Evolutionary conservation across 2,329 filamentous ascomycete species (phyloP), one percentile per base, ranked within the genome.

Genomic region (Trichoderma harzianum): DNA sequence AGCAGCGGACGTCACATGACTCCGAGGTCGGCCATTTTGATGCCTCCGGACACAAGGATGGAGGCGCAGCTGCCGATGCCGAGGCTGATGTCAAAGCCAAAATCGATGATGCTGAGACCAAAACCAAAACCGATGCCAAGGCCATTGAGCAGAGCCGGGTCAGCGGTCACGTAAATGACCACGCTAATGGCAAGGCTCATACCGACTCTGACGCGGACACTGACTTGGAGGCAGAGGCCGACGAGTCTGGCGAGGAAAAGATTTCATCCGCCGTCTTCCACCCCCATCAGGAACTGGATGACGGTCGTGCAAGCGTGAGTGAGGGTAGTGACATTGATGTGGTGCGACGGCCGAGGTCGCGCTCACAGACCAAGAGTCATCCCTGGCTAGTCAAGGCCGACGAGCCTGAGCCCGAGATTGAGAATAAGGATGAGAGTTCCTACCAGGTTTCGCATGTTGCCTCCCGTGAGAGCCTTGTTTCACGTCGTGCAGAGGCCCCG

Each of bases 221-320:
- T 62, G 67, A 79, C 53, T 74, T 73, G 21, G 86, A 88, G 60
- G 84, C 83, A 24, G 75, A 76, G 24, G 76, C 75, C 21, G 87
- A 89, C 53, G 87, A 89, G 71, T 94, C 92, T 16, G 91, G 93
- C 72, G 90, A 93, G 79, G 93, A 96, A 80, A 93, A 95, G 80
- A 94, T 96, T 74, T 94, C 92, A n/a, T 95, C 92, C 36, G 93
- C 93, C 28, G 86, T 94, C 53, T 96, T 96, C 79, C 86, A 94
- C 62, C 93, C 93, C 55, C 93, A 95, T 83, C 90, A 93, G 76
- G 86, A 86, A 58, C 80, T 85, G 53, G 84, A 77, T 60, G 81
- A 81, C 63, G 75, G 78, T 60, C 78, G 80, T 67, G 73, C 75
- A 70, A 74, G 74, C 72, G 76, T 78, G 69, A 74, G 76, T 14